Evolutionary conservation across 352 stramenopile species (phyloP).

Genomic region (Phytopythium sindhum): DNA sequence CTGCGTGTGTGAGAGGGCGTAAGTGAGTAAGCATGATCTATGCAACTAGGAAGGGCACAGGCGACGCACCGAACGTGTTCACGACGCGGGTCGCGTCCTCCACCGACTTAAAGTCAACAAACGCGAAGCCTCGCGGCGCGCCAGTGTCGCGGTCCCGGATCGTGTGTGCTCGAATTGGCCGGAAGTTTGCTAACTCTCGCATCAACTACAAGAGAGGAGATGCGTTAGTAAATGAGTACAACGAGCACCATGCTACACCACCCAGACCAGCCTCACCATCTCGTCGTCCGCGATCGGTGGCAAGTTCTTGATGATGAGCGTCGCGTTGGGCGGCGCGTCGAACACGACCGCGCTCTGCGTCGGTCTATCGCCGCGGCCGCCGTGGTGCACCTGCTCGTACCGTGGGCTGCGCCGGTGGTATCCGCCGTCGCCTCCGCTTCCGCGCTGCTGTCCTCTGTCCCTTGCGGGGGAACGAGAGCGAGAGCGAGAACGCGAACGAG

Average conservation of each 20-base stretch:
- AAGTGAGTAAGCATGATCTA: neutral
- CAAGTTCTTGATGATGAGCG: constrained; percentile 60
- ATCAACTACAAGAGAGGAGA: constrained; percentile 41
- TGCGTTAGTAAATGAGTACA: neutral
- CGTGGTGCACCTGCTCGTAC: neutral
- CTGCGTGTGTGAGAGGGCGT: constrained; percentile 14
- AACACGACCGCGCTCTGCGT: constrained; percentile 2
- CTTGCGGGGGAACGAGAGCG: neutral
- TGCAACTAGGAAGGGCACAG: too few species aligned
- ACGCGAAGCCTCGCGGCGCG: constrained; percentile 72
- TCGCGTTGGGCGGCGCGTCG: constrained; percentile 45
- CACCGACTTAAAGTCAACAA: constrained; percentile 66
- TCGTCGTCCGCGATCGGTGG: constrained; percentile 43
- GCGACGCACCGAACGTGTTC: constrained; percentile 47
- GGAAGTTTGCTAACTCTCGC: constrained; percentile 42
- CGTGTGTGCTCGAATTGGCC: constrained; percentile 35
- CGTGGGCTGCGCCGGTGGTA: neutral
- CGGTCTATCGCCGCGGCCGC: neutral
- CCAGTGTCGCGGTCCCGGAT: constrained; percentile 48
- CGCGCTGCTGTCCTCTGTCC: neutral
- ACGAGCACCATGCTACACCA: neutral
- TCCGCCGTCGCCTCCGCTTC: neutral
- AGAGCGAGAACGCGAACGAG: neutral
- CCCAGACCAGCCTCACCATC: constrained; percentile 45
- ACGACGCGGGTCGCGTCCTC: constrained; percentile 52